These are phyloP conservation scores for Hypoxylon sp. DNA, from an alignment of 2,329 filamentous ascomycete genomes.

Conservation along the genomic window DNA sequence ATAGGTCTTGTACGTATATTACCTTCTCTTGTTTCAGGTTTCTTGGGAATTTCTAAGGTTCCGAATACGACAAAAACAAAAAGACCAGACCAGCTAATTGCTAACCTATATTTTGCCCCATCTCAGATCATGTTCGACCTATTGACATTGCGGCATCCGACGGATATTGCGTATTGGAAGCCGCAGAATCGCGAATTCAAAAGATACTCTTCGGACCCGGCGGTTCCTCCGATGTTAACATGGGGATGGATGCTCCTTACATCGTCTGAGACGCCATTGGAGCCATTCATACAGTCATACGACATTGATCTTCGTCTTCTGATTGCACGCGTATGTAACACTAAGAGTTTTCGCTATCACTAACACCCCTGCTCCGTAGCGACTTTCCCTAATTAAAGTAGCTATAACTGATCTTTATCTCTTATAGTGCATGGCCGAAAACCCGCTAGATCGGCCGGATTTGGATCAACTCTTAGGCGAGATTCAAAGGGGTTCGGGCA, in stretches of 20 bases:
- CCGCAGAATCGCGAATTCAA: not conserved
- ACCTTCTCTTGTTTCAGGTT: not conserved
- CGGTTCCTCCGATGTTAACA: not conserved
- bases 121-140: conserved; percentile 36
- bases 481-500: not conserved
- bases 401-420: not conserved
- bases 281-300: not conserved
- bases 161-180: not conserved
- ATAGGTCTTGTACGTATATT: conserved; percentile 32
- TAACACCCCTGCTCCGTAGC: not conserved
- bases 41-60: not conserved
- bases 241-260: conserved; percentile 11
- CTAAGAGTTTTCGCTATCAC: not conserved
- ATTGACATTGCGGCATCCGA: conserved; percentile 16
- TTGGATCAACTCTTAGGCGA: not conserved
- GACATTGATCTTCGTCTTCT: not conserved
- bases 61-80: not conserved
- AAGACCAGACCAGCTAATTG: not conserved
- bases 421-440: conserved; percentile 1
- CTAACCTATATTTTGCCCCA: not conserved
- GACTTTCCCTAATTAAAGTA: not conserved
- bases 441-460: not conserved
- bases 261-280: too few species aligned
- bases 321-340: conserved; percentile 17
- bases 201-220: not conserved